Percentiles rank a stretch among this genome's conserved stretches.
Conservation (phyloP, 1,284 basidiomycete genomes). For the Cutaneotrichosporon sp. region DNA sequence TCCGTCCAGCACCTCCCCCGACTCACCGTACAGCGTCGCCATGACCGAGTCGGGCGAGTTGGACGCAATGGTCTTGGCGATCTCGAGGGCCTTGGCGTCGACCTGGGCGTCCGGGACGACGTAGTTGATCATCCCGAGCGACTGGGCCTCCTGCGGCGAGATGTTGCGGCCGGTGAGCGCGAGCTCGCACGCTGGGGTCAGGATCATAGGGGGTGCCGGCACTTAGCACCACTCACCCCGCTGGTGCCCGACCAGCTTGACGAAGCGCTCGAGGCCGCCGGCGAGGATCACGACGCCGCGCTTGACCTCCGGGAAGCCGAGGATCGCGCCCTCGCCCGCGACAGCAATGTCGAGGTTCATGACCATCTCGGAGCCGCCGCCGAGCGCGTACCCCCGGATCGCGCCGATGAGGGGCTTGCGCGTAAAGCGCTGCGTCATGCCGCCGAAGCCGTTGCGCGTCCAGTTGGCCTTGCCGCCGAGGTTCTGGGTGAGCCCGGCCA, state of each 20-base stretch:
- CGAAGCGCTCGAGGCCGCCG: conserved; percentile 22
- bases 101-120: conserved; percentile 25
- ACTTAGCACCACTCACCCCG: conserved; percentile 18
- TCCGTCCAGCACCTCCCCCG: not conserved
- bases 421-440: conserved; percentile 21
- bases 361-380: conserved; percentile 23
- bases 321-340: conserved; percentile 16
- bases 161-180: conserved; percentile 24
- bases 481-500: too few species aligned
- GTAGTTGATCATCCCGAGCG: conserved; percentile 23
- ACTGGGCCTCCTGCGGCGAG: conserved; percentile 16
- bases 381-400: conserved; percentile 22
- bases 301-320: conserved; percentile 26
- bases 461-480: conserved; percentile 10
- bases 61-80: conserved; percentile 16
- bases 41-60: conserved; percentile 25
- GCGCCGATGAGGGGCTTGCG: conserved; percentile 27
- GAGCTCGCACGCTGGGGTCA: conserved; percentile 17
- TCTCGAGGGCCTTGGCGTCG: conserved; percentile 17
- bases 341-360: conserved; percentile 23
- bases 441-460: conserved; percentile 20
- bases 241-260: conserved; percentile 21
- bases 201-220: not conserved
- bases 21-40: conserved; percentile 19
- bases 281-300: conserved; percentile 21